Conservation (phyloP, 75 land plant species). For the Larix kaempferi region DNA sequence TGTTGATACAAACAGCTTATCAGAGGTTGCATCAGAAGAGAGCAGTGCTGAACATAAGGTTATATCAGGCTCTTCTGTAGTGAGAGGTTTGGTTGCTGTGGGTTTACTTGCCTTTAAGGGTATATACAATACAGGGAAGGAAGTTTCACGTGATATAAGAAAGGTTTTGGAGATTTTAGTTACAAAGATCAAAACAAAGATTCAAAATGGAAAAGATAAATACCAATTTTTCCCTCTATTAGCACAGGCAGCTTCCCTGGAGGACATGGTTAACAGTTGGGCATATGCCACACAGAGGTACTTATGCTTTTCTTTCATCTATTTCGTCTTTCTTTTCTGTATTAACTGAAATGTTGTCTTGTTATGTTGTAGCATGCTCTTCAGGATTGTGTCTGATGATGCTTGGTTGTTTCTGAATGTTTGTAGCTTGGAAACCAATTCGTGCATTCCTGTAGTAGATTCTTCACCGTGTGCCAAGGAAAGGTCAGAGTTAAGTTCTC, state of each 20-base stretch:
- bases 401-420: constrained; percentile 4
- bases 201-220: constrained; percentile 61
- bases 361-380: not conserved
- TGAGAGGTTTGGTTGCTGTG: constrained; percentile 82
- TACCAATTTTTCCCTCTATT: constrained; percentile 54
- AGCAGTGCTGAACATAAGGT: constrained; percentile 19
- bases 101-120: constrained; percentile 83
- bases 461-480: not conserved
- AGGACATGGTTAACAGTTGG: constrained; percentile 80
- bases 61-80: constrained; percentile 24
- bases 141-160: constrained; percentile 68
- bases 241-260: constrained; percentile 80
- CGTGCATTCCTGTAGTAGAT: constrained; percentile 9
- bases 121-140: constrained; percentile 54
- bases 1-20: constrained; percentile 28
- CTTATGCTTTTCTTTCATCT: not conserved
- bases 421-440: constrained; percentile 40
- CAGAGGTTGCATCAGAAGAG: constrained; percentile 7
- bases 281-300: constrained; percentile 67
- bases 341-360: not conserved
- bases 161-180: constrained; percentile 67
- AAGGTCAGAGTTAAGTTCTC: not conserved
- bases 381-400: not conserved
- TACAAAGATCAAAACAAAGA: constrained; percentile 43
- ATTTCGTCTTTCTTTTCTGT: not conserved